Evolutionary conservation across 2,329 filamentous ascomycete genomes (phyloP).

Genomic region (Xylaria hypoxylon): DNA sequence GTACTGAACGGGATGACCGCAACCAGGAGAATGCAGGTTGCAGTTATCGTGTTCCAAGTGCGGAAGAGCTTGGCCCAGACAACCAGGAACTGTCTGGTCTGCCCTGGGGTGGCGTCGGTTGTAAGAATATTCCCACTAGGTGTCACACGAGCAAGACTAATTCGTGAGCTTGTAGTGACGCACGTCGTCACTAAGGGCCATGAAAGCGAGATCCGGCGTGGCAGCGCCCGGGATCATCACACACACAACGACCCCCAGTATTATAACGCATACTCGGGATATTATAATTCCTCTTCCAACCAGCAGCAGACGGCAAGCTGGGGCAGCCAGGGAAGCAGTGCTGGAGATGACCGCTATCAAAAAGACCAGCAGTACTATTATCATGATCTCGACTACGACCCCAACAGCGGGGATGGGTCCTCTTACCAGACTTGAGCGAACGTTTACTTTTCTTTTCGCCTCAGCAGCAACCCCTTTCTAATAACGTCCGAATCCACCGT

Average conservation of each 20-base stretch:
- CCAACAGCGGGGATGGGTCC: constrained; percentile 38
- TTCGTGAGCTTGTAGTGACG: constrained; percentile 54
- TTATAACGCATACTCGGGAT: constrained; percentile 40
- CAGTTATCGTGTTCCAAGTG: constrained; percentile 71
- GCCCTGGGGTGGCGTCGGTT: constrained; percentile 77
- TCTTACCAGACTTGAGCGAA: constrained; percentile 36
- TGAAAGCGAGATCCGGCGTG: constrained; percentile 59
- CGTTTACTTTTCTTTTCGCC: neutral
- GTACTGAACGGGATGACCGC: constrained; percentile 69
- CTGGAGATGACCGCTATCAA: constrained; percentile 43
- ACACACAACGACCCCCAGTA: constrained; percentile 41
- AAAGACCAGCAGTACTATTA: constrained; percentile 40
- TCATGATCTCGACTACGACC: constrained; percentile 36
- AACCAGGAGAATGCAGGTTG: constrained; percentile 73
- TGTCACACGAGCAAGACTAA: constrained; percentile 20
- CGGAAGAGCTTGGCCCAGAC: constrained; percentile 65
- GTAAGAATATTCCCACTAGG: constrained; percentile 26
- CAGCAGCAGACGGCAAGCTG: constrained; percentile 48
- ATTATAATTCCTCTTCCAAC: constrained; percentile 49
- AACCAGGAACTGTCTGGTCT: constrained; percentile 70
- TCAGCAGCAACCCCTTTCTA: neutral
- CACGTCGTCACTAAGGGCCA: constrained; percentile 64
- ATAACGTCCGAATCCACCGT: neutral
- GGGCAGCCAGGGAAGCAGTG: constrained; percentile 43
- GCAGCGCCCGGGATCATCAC: constrained; percentile 41